Evolutionary conservation across 345 rosid genomes (phyloP), one percentile per base, ranked within the genome.

Genomic region (Gynandropsis gynandra): DNA sequence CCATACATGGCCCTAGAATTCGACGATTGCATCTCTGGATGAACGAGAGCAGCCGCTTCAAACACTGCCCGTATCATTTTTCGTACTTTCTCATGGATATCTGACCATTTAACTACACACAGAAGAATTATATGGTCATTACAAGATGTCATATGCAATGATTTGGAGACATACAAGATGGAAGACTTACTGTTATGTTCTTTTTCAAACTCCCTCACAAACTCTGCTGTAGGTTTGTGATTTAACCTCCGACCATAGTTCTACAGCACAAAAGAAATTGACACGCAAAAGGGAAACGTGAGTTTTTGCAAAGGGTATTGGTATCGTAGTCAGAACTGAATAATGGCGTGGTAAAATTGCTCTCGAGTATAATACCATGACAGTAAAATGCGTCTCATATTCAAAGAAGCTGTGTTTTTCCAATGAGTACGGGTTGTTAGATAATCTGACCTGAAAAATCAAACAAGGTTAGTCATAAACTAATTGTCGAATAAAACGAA

Each of bases 381-480:
- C 98, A 16, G 96, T 90, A 68, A 90, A 90, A 77, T 90, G 98
- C 13, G 98, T 90, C 68, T 90, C 98, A 9, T 83, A 90, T 69
- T 86, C 96, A 58, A 80, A 84, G 52, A 86, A 61, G 58, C 95
- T 90, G 68, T 77, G 76, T 61, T 76, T 82, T 29, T 77, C 90
- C 45, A 90, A 72, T 48, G 98, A 63, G 67, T 90, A 83, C 27
- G 68, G 85, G 18, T 86, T 90, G 76, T 86, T 82, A 20, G 98
- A 87, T 70, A 82, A 65, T 64, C 98, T 74, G 48, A 82, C 96
- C 96, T 90, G 86, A 66, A 77, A 66, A 77, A 70, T 54, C 27
- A 40, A 46, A 40, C 32, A 58, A 16, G 20, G 52, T 37, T 44
- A 16, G 1, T 1, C 16, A 19, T 8, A 64, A 43, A 16, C 9